These are phyloP conservation scores for Nicotiana tomentosiformis DNA, from an alignment of 257 asterid species.

Conservation along the genomic window DNA sequence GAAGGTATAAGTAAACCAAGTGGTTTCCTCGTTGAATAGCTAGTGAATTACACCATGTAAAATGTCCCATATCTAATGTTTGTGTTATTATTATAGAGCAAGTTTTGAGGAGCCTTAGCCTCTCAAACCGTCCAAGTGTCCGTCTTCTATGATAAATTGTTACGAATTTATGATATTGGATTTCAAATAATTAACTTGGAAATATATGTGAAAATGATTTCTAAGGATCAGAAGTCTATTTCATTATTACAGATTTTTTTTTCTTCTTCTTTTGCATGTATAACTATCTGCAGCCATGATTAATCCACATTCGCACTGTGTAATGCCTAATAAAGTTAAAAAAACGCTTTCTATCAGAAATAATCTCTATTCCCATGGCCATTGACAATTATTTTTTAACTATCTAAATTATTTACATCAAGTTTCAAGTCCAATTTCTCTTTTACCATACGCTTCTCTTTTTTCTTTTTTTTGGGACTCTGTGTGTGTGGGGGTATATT, in stretches of 20 bases:
- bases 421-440: too few species aligned
- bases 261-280: background rate
- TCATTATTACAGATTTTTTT: background rate
- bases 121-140: background rate
- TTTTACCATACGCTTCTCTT: too few species aligned
- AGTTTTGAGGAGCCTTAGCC: background rate
- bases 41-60: background rate
- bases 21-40: background rate
- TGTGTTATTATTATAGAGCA: background rate
- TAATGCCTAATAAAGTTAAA: too few species aligned
- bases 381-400: too few species aligned
- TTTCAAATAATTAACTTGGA: background rate
- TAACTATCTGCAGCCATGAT: too few species aligned
- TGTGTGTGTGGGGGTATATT: too few species aligned
- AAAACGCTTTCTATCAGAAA: too few species aligned
- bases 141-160: background rate
- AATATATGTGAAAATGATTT: background rate
- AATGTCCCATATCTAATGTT: background rate
- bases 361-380: too few species aligned
- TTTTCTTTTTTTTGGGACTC: too few species aligned
- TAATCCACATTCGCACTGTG: too few species aligned
- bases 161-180: background rate
- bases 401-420: too few species aligned
- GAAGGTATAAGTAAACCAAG: background rate
- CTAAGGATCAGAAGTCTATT: background rate